Evolutionary conservation across 257 asterid species (phyloP), one percentile per base, ranked within the genome.

Genomic region (Nicotiana paniculata): DNA sequence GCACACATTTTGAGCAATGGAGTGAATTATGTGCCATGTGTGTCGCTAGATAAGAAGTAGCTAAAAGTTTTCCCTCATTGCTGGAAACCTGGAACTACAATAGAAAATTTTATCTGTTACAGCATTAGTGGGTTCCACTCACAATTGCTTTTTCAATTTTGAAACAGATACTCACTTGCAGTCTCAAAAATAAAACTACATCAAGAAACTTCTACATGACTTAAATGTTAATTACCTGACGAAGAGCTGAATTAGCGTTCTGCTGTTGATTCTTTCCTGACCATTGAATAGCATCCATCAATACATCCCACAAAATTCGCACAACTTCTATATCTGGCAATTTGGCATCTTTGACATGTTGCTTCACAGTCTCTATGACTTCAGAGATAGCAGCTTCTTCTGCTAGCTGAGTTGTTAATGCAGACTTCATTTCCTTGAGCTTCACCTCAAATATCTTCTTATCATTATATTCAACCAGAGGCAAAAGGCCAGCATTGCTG

Each of bases 281-380:
- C 99, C 99, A 93, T 79, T 93, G 98, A 81, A 95, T 97, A 55
- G 99, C 97, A 89, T 95, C 99, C 99, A 95, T 95, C 91, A 96
- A 83, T 39, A 93, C 93, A 90, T 96, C 98, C 99, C 98, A 94
- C 57, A 93, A 86, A 85, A 94, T 94, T 26, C 97, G 89, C 30
- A 96, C 97, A 77, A 96, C 97, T 83, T 94, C 98, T 80, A 87
- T 88, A 82, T 96, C 98, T 17, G 99, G 99, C 63, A 96, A 86
- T 83, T 90, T 91, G 69, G 99, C 97, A 81, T 92, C 98, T 91
- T 91, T 95, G 80, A 93, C 95, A 86, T 92, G 97, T 77, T 93
- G 98, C 80, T 93, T 94, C 35, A 92, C 99, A 64, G 98, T 94
- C 90, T 94, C 98, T 33, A 94, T 91, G 84, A 94, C 98, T 87